phyloP scores from a whole-genome alignment of 2,329 filamentous ascomycete species.

The Verticillium klebahnii region DNA sequence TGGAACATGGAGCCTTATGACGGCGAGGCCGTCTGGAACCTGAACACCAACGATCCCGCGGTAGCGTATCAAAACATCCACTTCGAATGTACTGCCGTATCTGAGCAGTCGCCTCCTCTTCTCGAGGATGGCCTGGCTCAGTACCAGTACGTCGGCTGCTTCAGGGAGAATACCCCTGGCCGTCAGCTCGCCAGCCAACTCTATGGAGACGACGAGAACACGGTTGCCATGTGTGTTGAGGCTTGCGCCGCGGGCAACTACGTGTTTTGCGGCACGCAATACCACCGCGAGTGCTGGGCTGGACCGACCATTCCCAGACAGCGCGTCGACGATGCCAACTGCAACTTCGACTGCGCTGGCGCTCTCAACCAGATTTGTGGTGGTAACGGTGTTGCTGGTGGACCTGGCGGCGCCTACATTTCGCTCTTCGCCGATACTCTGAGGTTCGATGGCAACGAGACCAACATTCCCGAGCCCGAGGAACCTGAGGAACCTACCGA shows the following conservation, averaged over 20 bases:
- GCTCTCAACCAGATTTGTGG: slow-evolving; percentile 47
- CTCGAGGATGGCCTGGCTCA: slow-evolving; percentile 35
- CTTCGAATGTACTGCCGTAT: slow-evolving; percentile 46
- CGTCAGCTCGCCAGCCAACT: slow-evolving; percentile 42
- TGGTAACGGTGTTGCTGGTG: slow-evolving; percentile 35
- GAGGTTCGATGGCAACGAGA: slow-evolving; percentile 21
- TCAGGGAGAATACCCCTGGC: slow-evolving; percentile 49
- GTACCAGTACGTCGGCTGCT: slow-evolving; percentile 53
- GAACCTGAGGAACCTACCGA: slow-evolving; percentile 13
- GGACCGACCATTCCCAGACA: slow-evolving; percentile 40
- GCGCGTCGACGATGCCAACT: slow-evolving; percentile 39
- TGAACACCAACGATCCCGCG: slow-evolving; percentile 51
- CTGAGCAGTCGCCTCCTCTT: slow-evolving; percentile 48
- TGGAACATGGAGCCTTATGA: slow-evolving; percentile 50
- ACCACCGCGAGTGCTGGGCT: slow-evolving; percentile 50
- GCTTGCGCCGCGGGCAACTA: slow-evolving; percentile 31
- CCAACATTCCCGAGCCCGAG: slow-evolving; percentile 11
- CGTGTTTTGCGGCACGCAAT: slow-evolving; percentile 44
- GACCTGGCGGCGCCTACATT: slow-evolving; percentile 34
- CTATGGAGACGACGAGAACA: slow-evolving; percentile 34
- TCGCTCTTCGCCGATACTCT: slow-evolving; percentile 40
- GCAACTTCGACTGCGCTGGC: slow-evolving; percentile 47
- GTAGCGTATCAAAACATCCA: slow-evolving; percentile 48
- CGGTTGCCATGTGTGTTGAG: slow-evolving; percentile 39
- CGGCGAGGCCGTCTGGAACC: slow-evolving; percentile 46